Conservation (phyloP, 352 stramenopile species). For the Globisporangium cederbergense region DNA sequence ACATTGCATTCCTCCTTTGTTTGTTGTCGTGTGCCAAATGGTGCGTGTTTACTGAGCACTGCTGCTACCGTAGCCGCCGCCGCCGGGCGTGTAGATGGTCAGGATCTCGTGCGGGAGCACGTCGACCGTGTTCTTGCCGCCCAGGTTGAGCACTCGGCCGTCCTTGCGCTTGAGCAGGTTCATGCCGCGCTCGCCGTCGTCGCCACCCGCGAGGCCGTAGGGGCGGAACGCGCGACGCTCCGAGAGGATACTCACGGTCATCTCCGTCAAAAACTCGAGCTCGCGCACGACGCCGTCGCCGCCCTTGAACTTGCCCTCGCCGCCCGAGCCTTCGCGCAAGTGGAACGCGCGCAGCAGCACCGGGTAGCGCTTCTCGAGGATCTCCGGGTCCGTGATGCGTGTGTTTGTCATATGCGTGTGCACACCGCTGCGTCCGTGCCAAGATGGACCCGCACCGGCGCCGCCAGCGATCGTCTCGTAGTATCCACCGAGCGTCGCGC, state of each 20-base stretch:
- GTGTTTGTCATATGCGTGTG: constrained; percentile 99
- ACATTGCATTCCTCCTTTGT: constrained; percentile 7
- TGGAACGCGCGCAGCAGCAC: constrained; percentile 86
- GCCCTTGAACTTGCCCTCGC: constrained; percentile 85
- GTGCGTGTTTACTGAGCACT: background rate
- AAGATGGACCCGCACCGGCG: constrained; percentile 94
- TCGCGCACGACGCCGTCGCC: constrained; percentile 96
- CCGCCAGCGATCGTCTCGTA: constrained; percentile 99
- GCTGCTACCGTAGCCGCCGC: constrained; percentile 89
- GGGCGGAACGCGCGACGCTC: constrained; percentile 94
- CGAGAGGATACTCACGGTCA: constrained; percentile 97
- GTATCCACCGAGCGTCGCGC: constrained; percentile 93
- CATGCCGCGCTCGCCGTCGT: constrained; percentile 85
- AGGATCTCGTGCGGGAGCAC: constrained; percentile 92
- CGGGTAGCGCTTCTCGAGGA: constrained; percentile 96
- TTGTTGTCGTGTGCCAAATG: background rate
- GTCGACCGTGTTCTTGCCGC: constrained; percentile 94
- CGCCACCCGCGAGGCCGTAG: constrained; percentile 94
- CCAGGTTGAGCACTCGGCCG: constrained; percentile 70
- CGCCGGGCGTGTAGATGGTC: constrained; percentile 95
- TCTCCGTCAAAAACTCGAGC: constrained; percentile 92
- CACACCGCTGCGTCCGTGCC: constrained; percentile 95
- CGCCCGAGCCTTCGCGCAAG: constrained; percentile 87
- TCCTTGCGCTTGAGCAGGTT: constrained; percentile 88
- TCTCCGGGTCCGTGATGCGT: constrained; percentile 99